Percentiles rank a stretch among this genome's conserved stretches.
Conservation (phyloP, 345 rosid species). For the Eucalyptus sp. region DNA sequence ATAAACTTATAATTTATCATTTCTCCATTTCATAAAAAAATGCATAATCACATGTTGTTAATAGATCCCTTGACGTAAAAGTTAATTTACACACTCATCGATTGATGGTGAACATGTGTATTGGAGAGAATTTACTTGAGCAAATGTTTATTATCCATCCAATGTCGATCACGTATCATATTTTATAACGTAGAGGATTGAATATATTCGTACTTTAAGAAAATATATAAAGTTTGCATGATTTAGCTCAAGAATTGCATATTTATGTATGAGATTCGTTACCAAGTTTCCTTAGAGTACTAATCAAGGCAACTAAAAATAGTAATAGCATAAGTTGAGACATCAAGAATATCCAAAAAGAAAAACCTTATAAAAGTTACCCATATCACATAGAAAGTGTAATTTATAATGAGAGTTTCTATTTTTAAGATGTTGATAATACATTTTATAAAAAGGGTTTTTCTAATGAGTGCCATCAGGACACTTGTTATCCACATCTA, state of each 20-base stretch:
- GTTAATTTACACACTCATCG: background rate
- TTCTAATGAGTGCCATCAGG: background rate
- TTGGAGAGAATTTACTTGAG: background rate
- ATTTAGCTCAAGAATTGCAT: background rate
- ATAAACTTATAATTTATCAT: background rate
- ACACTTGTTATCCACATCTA: background rate
- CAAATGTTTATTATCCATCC: background rate
- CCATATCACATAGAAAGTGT: background rate
- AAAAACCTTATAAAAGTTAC: background rate
- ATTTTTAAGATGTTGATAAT: background rate
- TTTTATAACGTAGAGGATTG: background rate
- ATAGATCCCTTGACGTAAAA: background rate
- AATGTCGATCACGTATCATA: background rate
- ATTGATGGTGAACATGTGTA: background rate
- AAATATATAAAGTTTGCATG: background rate
- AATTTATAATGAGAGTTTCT: background rate
- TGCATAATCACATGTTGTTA: background rate
- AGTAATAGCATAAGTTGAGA: background rate
- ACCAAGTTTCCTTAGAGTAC: background rate
- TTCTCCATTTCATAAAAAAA: background rate
- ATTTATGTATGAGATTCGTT: background rate
- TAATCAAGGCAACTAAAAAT: background rate
- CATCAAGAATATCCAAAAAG: background rate
- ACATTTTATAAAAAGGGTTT: background rate
- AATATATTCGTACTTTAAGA: background rate